Conservation (phyloP, 2,329 filamentous ascomycete genomes). For the Pezizomycotina sp. region DNA sequence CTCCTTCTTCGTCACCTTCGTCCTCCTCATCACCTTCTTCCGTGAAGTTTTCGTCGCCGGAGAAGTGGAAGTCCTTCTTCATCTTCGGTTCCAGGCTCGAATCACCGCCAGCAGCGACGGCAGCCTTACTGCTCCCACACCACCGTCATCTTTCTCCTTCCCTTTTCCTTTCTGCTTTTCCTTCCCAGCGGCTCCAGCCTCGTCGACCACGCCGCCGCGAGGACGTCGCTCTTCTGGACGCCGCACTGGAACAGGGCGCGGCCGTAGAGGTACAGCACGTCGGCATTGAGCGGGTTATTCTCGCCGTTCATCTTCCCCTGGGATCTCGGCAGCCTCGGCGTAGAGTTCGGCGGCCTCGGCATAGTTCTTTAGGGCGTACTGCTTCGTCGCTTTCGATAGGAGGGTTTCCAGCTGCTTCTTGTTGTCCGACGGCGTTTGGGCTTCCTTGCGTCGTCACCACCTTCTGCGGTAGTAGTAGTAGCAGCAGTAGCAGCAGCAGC, state of each 20-base stretch:
- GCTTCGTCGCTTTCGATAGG: constrained; percentile 23
- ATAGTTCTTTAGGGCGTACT: constrained; percentile 76
- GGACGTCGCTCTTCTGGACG: constrained; percentile 82
- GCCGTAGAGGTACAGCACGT: constrained; percentile 86
- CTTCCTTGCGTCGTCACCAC: no score
- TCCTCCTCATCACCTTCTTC: constrained; percentile 36
- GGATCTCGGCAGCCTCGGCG: no score
- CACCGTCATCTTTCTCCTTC: constrained; percentile 33
- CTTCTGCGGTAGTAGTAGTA: no score
- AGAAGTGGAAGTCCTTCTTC: constrained; percentile 51
- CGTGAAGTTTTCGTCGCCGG: constrained; percentile 71
- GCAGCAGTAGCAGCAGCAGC: no score
- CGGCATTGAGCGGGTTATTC: constrained; percentile 58
- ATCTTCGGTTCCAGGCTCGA: constrained; percentile 26
- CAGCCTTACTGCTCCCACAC: constrained; percentile 25
- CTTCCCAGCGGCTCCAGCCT: constrained; percentile 42
- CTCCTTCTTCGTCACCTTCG: constrained; percentile 30
- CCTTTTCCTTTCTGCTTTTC: constrained; percentile 37
- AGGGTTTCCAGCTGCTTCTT: constrained; percentile 20
- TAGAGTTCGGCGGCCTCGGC: constrained; percentile 72
- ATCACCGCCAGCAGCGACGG: constrained; percentile 19
- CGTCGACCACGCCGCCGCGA: constrained; percentile 49
- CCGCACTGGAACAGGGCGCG: constrained; percentile 87
- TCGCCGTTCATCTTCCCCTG: constrained; percentile 88
- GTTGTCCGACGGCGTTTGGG: no score